Evolutionary conservation across 768 basidiomycete genomes (phyloP).

Genomic region (Termitomyces eurrhizus): DNA sequence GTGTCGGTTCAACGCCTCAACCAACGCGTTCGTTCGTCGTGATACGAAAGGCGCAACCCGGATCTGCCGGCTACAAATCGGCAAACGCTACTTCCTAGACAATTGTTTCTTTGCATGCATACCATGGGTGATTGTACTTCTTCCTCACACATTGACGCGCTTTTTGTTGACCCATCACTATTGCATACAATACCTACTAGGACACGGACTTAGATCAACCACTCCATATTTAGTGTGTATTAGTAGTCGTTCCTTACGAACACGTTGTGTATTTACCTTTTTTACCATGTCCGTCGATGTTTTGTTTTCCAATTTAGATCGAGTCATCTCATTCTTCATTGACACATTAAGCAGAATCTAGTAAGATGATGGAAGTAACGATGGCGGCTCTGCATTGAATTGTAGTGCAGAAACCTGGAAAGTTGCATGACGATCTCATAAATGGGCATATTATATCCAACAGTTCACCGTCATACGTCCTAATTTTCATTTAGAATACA

Average conservation of each 20-base stretch:
- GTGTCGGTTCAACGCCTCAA: slow-evolving; percentile 27
- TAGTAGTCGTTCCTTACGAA: slow-evolving; percentile 1
- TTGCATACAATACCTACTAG: slow-evolving; percentile 1
- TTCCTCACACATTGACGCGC: slow-evolving; percentile 1
- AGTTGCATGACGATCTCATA: no score
- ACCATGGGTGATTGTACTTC: neutral
- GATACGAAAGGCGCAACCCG: slow-evolving; percentile 52
- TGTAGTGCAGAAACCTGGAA: no score
- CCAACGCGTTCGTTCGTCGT: slow-evolving; percentile 64
- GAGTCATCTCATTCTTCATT: neutral
- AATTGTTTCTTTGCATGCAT: slow-evolving; percentile 5
- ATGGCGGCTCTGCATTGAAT: no score
- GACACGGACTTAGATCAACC: slow-evolving; percentile 12
- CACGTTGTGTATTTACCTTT: neutral
- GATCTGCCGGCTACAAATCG: slow-evolving; percentile 8
- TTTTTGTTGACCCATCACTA: neutral
- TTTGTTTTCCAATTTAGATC: neutral
- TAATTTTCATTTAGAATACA: no score
- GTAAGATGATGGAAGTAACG: no score
- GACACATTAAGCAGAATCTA: neutral
- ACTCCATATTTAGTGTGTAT: slow-evolving; percentile 13
- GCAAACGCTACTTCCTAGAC: slow-evolving; percentile 16
- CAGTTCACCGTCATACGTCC: no score
- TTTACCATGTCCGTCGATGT: neutral
- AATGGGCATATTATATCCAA: no score